Conservation (phyloP, 352 stramenopile species). For the Phytophthora citrophthora region DNA sequence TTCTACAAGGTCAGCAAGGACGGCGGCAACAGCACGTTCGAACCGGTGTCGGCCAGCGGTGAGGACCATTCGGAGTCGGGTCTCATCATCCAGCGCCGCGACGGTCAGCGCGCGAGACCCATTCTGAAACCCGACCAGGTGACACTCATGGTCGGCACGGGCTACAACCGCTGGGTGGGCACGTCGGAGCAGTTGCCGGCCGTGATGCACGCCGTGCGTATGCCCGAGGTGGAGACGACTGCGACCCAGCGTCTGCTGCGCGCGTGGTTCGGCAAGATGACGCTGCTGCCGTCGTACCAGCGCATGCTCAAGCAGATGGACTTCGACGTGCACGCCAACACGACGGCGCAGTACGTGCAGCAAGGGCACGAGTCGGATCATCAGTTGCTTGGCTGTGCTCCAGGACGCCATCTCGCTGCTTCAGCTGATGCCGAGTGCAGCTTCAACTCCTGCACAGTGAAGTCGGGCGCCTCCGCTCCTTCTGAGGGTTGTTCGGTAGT, state of each 20-base stretch:
- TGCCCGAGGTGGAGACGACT: constrained; percentile 42
- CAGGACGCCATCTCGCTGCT: constrained; percentile 42
- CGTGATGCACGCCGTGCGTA: constrained; percentile 67
- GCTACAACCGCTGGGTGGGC: constrained; percentile 57
- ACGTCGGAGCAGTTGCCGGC: constrained; percentile 52
- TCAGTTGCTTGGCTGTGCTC: constrained; percentile 46
- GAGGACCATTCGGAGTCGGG: constrained; percentile 45
- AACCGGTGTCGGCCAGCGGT: constrained; percentile 32
- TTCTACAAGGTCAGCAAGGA: constrained; percentile 60
- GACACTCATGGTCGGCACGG: constrained; percentile 67
- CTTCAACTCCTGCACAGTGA: constrained; percentile 38
- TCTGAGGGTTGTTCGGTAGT: constrained; percentile 37
- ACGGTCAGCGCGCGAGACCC: constrained; percentile 51
- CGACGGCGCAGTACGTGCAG: constrained; percentile 41
- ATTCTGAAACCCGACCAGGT: constrained; percentile 60
- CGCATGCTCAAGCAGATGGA: constrained; percentile 57
- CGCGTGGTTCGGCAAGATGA: constrained; percentile 73
- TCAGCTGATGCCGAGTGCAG: constrained; percentile 40
- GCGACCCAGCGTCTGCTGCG: constrained; percentile 47
- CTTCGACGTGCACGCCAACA: constrained; percentile 51
- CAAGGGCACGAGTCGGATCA: constrained; percentile 31
- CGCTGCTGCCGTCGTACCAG: constrained; percentile 58
- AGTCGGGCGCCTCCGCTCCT: constrained; percentile 28
- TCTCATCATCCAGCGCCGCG: constrained; percentile 56
- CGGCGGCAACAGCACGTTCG: constrained; percentile 26